Percentiles rank a stretch among this genome's conserved stretches.
Evolutionary conservation across 306 rosid species (phyloP).

Genomic region (Alnus rubra): DNA sequence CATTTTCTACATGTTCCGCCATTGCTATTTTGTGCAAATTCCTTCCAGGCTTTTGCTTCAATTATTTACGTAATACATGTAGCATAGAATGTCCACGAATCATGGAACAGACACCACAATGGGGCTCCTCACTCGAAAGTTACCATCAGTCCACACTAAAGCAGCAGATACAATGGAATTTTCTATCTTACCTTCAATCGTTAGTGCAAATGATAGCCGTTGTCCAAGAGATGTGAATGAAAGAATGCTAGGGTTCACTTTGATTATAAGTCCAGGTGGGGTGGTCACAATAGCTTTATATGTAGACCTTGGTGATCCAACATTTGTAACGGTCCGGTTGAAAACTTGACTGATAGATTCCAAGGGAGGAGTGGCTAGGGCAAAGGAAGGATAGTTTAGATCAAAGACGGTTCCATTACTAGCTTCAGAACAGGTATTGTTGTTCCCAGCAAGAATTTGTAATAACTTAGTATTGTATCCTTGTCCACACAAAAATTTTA

Average conservation of each 20-base stretch:
- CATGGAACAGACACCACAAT: conserved; percentile 19
- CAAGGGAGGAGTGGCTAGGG: neutral
- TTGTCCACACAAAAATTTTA: conserved; percentile 42
- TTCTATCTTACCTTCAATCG: conserved; percentile 15
- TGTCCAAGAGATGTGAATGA: conserved; percentile 32
- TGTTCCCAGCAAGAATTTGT: conserved; percentile 1
- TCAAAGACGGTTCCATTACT: neutral
- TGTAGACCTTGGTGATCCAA: conserved; percentile 2
- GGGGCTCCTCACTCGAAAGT: conserved; percentile 39
- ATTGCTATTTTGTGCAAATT: too few relatives aligned
- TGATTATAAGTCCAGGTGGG: conserved; percentile 18
- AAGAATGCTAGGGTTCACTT: conserved; percentile 34
- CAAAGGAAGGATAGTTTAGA: conserved; percentile 57
- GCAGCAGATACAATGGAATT: conserved; percentile 15
- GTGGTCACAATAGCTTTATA: conserved; percentile 14
- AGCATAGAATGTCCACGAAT: neutral
- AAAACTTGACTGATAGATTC: neutral
- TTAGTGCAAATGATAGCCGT: conserved; percentile 27
- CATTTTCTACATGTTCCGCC: too few relatives aligned
- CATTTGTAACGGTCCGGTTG: conserved; percentile 8
- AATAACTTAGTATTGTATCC: conserved; percentile 20
- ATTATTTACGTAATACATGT: neutral
- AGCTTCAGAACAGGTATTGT: neutral
- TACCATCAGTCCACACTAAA: conserved; percentile 40
- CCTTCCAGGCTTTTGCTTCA: neutral